Conservation (phyloP, 139 green algal genomes). For the Chlamydomonas sphaeroides region DNA sequence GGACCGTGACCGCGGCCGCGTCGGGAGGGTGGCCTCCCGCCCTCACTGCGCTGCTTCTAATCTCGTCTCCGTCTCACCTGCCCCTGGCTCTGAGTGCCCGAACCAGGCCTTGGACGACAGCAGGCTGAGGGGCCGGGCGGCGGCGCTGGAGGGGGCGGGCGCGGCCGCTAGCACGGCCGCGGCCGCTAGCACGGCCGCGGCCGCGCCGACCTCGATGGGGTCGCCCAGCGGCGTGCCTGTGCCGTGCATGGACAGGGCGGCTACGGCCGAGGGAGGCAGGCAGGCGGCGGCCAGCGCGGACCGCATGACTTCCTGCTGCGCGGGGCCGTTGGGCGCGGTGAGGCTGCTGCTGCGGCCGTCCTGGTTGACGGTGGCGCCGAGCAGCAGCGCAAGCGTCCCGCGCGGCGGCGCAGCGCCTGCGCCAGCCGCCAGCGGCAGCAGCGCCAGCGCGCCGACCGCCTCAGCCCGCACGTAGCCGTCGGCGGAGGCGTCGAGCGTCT, state of each 20-base stretch:
- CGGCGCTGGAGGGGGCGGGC: background rate
- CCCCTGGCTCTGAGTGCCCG: conserved; percentile 80
- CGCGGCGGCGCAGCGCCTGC: background rate
- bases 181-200: background rate
- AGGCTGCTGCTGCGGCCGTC: conserved; percentile 88
- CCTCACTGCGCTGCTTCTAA: too few species aligned
- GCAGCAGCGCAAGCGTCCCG: conserved; percentile 65
- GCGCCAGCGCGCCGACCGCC: conserved; percentile 57
- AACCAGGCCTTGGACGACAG: conserved; percentile 75
- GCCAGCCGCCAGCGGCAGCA: background rate
- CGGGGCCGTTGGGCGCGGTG: conserved; percentile 88
- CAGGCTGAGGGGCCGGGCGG: conserved; percentile 51
- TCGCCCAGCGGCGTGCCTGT: conserved; percentile 86
- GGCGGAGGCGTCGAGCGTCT: conserved; percentile 82
- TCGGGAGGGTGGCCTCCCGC: too few species aligned
- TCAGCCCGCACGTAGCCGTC: conserved; percentile 87
- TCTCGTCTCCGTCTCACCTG: too few species aligned
- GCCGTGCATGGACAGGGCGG: conserved; percentile 75
- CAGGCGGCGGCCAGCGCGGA: conserved; percentile 53
- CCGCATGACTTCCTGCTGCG: conserved; percentile 85
- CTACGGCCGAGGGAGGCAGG: conserved; percentile 41
- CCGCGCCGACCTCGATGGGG: conserved; percentile 83
- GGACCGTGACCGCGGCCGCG: too few species aligned
- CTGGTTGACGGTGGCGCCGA: conserved; percentile 86
- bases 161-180: background rate